These are phyloP conservation scores for Trichoderma arundinaceum DNA, from an alignment of 2,329 filamentous ascomycete species.

Conservation along the genomic window DNA sequence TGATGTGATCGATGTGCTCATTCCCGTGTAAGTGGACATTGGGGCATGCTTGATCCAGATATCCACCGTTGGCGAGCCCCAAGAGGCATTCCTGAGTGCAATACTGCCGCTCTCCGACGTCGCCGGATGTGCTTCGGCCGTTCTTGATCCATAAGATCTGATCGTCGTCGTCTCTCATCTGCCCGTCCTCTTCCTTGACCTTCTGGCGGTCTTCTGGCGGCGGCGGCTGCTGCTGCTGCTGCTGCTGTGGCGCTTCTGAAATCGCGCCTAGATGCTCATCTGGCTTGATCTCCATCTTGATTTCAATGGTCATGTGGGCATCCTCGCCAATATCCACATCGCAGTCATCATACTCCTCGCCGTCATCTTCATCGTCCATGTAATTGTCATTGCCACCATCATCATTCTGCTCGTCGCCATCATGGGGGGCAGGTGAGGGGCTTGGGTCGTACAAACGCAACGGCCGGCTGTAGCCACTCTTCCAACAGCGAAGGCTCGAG, in stretches of 20 bases:
- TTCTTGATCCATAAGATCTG: neutral
- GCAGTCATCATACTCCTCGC: neutral
- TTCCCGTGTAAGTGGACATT: conserved; percentile 8
- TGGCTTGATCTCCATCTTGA: neutral
- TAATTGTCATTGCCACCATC: neutral
- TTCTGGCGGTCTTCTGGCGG: neutral
- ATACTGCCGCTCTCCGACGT: conserved; percentile 37
- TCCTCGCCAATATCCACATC: neutral
- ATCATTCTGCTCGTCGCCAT: neutral
- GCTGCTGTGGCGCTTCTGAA: neutral
- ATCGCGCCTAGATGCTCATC: neutral
- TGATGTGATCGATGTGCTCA: neutral
- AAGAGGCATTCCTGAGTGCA: conserved; percentile 41
- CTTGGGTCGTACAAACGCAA: neutral
- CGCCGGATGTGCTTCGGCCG: neutral
- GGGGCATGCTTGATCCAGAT: conserved; percentile 36
- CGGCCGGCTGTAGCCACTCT: conserved; percentile 30
- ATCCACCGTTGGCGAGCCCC: conserved; percentile 36
- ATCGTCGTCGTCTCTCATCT: neutral
- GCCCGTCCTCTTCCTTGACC: neutral
- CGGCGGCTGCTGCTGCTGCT: too few species aligned
- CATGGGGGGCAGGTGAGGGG: neutral
- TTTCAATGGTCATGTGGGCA: neutral
- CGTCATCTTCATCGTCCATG: neutral
- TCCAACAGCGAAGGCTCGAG: conserved; percentile 42